Percentiles rank a stretch among this genome's conserved stretches.
Evolutionary conservation across 202 grass and related monocot genomes (phyloP).

Genomic region (Panicum virgatum): DNA sequence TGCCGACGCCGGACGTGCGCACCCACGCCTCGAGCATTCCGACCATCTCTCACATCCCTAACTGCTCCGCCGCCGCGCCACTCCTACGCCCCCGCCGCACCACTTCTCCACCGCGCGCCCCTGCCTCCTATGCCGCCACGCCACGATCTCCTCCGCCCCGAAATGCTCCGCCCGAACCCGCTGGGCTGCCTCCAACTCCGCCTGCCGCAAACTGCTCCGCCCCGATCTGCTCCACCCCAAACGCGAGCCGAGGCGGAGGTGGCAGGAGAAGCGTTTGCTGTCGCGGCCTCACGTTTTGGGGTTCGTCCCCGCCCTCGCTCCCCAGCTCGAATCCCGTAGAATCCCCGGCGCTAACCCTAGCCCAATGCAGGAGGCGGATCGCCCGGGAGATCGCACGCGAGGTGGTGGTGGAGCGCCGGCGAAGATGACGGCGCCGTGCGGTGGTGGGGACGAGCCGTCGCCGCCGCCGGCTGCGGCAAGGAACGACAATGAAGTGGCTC

Average conservation of each 20-base stretch:
- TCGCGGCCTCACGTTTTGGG: conserved; percentile 30
- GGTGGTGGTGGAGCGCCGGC: conserved; percentile 28
- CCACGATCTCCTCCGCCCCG: no score
- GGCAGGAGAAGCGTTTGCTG: conserved; percentile 26
- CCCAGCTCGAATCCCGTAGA: not conserved
- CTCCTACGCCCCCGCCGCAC: no score
- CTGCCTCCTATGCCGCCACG: no score
- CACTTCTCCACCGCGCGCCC: no score
- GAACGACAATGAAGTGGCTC: conserved; percentile 50
- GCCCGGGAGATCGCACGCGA: conserved; percentile 3
- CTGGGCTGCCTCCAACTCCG: no score
- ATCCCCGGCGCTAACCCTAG: conserved; percentile 26
- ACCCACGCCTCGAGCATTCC: no score
- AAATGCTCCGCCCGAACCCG: no score
- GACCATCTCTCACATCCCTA: no score
- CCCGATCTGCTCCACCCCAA: no score
- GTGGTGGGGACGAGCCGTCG: conserved; percentile 43
- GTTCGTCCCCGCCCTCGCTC: conserved; percentile 7
- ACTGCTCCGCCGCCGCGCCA: no score
- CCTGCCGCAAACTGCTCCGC: no score
- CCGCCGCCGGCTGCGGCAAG: conserved; percentile 9
- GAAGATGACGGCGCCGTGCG: conserved; percentile 49
- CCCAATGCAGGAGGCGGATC: conserved; percentile 43
- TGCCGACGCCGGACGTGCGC: no score
- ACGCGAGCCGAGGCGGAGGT: conserved; percentile 34